Evolutionary conservation across 495 filamentous ascomycete species (phyloP).

Genomic region (Chlorociboria aeruginascens): DNA sequence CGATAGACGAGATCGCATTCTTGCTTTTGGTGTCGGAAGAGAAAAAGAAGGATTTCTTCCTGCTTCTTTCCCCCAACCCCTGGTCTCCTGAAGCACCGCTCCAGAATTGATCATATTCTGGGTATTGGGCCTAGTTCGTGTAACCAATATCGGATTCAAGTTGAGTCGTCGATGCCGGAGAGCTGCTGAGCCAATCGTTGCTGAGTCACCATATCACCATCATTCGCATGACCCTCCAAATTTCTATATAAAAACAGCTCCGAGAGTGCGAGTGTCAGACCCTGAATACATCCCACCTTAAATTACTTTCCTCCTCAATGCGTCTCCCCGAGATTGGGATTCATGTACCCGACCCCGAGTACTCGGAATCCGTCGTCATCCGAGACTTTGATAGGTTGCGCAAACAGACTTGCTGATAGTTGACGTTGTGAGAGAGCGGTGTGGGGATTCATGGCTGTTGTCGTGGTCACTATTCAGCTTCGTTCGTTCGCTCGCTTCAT

Average conservation of each 20-base stretch:
- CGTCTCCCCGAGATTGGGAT: conserved; percentile 1
- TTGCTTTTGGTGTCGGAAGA: too few relatives aligned
- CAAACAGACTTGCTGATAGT: conserved; percentile 10
- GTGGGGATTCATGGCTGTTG: background rate
- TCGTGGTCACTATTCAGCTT: background rate
- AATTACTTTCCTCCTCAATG: background rate
- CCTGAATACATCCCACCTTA: too few relatives aligned
- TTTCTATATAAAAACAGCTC: too few relatives aligned
- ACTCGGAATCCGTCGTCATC: conserved; percentile 10
- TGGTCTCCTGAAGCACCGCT: too few relatives aligned
- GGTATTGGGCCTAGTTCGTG: conserved; percentile 2
- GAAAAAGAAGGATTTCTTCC: background rate
- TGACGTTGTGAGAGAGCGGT: conserved; percentile 1
- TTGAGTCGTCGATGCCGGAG: conserved; percentile 1
- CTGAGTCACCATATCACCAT: conserved; percentile 10
- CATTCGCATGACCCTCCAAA: background rate
- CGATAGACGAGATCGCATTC: too few relatives aligned
- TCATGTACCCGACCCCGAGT: conserved; percentile 15
- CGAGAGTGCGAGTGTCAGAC: conserved; percentile 4
- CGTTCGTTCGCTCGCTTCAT: background rate
- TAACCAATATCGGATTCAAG: conserved; percentile 5
- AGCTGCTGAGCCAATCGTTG: conserved; percentile 1
- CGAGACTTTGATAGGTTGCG: conserved; percentile 8
- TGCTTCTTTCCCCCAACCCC: background rate
- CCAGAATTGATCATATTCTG: background rate